phyloP scores from a whole-genome alignment of 805 yeast species.

The Candida adriatica region DNA sequence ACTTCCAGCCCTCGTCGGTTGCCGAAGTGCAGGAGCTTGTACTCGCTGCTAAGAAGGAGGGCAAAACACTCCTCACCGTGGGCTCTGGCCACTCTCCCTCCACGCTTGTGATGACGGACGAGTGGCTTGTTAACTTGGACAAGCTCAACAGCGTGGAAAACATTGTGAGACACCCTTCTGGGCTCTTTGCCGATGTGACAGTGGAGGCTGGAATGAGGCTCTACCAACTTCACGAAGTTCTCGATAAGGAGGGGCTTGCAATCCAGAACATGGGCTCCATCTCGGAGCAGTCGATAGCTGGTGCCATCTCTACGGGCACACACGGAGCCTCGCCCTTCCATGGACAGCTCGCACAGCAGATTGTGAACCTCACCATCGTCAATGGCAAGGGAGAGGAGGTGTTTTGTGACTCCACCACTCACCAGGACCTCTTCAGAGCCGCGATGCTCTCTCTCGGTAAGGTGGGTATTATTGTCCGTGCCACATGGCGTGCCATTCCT shows the following conservation, averaged over 20 bases:
- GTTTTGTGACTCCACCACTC: slow-evolving; percentile 42
- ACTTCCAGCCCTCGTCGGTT: slow-evolving; percentile 66
- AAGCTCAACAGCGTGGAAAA: slow-evolving; percentile 51
- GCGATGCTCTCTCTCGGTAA: slow-evolving; percentile 84
- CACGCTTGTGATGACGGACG: slow-evolving; percentile 77
- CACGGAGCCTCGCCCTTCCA: slow-evolving; percentile 94
- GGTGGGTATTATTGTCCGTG: slow-evolving; percentile 81
- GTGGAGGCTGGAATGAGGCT: slow-evolving; percentile 93
- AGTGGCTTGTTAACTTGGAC: slow-evolving; percentile 87
- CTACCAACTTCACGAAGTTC: slow-evolving; percentile 60
- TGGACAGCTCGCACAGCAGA: slow-evolving; percentile 83
- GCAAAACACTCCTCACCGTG: slow-evolving; percentile 69
- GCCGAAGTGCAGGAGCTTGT: slow-evolving; percentile 69
- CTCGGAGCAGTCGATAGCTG: slow-evolving; percentile 89
- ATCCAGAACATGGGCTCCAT: slow-evolving; percentile 91
- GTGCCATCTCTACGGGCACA: slow-evolving; percentile 94
- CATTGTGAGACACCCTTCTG: slow-evolving; percentile 42
- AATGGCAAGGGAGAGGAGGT: slow-evolving; percentile 71
- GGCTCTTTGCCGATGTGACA: slow-evolving; percentile 76
- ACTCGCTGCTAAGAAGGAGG: slow-evolving; percentile 48
- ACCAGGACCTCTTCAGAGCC: slow-evolving; percentile 69
- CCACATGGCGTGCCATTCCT: slow-evolving; percentile 81
- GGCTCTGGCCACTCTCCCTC: slow-evolving; percentile 97
- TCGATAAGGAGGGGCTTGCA: slow-evolving; percentile 63
- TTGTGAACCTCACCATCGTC: slow-evolving; percentile 69